phyloP scores from a whole-genome alignment of 106 monocot genomes.

The Platanthera zijinensis region DNA sequence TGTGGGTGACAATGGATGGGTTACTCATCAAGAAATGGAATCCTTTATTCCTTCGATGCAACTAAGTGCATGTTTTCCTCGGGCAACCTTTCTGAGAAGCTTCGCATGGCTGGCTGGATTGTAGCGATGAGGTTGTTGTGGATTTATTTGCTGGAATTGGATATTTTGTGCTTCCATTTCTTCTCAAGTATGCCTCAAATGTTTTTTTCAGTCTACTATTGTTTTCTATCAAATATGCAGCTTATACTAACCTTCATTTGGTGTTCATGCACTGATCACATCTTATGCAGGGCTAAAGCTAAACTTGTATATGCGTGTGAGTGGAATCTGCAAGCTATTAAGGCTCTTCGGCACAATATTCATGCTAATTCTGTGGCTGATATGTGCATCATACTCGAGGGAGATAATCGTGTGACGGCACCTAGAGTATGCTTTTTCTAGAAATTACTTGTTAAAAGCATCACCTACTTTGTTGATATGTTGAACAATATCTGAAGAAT shows the following conservation, averaged over 20 bases:
- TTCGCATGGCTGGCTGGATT: constrained; percentile 66
- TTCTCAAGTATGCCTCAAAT: constrained; percentile 59
- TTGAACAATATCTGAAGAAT: no score
- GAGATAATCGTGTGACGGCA: constrained; percentile 80
- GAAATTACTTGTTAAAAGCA: neutral
- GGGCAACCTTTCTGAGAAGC: constrained; percentile 92
- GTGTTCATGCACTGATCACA: neutral
- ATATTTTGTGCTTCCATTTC: constrained; percentile 91
- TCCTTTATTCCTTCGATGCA: constrained; percentile 78
- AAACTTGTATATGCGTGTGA: constrained; percentile 93
- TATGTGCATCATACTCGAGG: constrained; percentile 76
- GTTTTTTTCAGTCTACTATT: constrained; percentile 5
- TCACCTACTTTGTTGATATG: neutral
- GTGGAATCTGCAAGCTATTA: constrained; percentile 85
- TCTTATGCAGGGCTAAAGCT: constrained; percentile 58
- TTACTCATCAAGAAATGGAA: constrained; percentile 91
- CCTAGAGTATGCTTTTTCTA: constrained; percentile 49
- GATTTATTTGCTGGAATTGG: constrained; percentile 99
- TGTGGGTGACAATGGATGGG: constrained; percentile 71
- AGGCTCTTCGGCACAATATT: constrained; percentile 61
- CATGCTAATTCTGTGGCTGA: constrained; percentile 67
- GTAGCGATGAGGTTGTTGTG: constrained; percentile 66
- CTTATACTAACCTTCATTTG: neutral
- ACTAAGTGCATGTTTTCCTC: constrained; percentile 96
- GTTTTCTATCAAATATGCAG: neutral